Base-by-base conservation (phyloP, 2,329 filamentous ascomycete genomes). In the Plectosphaerella sp. region DNA sequence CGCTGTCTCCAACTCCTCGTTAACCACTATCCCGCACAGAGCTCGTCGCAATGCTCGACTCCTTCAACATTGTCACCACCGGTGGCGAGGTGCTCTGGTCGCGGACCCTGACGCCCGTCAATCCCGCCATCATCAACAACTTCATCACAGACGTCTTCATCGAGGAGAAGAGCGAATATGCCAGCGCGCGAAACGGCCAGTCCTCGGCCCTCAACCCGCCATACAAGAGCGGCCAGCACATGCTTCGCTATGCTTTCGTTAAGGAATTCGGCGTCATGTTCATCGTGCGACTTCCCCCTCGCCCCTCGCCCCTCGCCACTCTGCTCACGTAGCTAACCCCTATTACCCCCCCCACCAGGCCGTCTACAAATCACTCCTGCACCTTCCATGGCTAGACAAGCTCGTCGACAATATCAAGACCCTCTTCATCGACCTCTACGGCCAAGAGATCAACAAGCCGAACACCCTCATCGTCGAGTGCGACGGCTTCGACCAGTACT, bases 71-170 rank as follows among this genome's bases (percentile, higher is more conserved):
- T 59, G 73, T 99, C 56, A 97, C 93, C 55, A 96, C 93, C 37
- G 96, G 92, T 4, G 94, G 94, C 52, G 92, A 99, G 57, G 94
- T 99, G 53, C 83, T 99, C 51, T 99, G 94, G 94, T 97, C 93
- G 56, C 87, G 89, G 67, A 87, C 85, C 24, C 96, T 93, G 68
- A 84, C 87, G 51, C 80, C 87, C 2, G 84, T 96, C 65, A 91
- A 85, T 67, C 82, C 89, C 43, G 85, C 88, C 61, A 79, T 97
- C 58, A 86, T 99, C 76, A 97, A 99, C 77, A 88, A 84, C 75
- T 87, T 99, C 70, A 97, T 99, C 72, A 86, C 87, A 68, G 91
- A 97, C 71, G 90, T 97, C 66, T 97, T 99, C 68, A 97, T 99
- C 65, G 94, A 99, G 73, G 93, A 97, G 76, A 92, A 89, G 69